Evolutionary conservation across 2,329 filamentous ascomycete genomes (phyloP).

Genomic region (Xylaria sp.): DNA sequence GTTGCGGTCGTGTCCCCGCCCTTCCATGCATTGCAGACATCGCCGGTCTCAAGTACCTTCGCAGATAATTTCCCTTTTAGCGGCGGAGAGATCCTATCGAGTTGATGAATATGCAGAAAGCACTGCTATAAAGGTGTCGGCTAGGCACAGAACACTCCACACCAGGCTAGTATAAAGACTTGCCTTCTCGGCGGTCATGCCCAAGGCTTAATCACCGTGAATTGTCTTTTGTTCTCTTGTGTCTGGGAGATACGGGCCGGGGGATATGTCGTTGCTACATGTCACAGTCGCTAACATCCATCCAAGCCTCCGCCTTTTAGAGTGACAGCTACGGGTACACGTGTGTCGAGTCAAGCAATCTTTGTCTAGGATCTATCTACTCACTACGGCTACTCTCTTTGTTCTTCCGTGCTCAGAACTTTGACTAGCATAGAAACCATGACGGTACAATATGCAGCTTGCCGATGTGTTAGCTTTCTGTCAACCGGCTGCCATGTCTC

Average conservation of each 20-base stretch:
- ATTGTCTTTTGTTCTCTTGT: slow-evolving; percentile 33
- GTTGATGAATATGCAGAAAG: slow-evolving; percentile 42
- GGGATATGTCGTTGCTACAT: slow-evolving; percentile 40
- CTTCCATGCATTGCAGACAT: slow-evolving; percentile 48
- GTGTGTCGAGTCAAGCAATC: slow-evolving; percentile 67
- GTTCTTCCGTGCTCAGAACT: slow-evolving; percentile 56
- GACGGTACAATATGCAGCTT: slow-evolving; percentile 61
- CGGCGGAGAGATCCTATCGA: slow-evolving; percentile 52
- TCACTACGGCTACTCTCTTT: slow-evolving; percentile 56
- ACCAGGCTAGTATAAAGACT: slow-evolving; percentile 40
- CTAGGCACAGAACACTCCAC: slow-evolving; percentile 53
- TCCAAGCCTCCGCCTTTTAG: slow-evolving; percentile 37
- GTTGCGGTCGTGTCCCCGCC: slow-evolving; percentile 55
- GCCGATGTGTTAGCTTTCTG: slow-evolving; percentile 55
- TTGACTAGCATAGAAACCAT: slow-evolving; percentile 51
- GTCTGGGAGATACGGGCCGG: slow-evolving; percentile 41
- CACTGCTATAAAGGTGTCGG: slow-evolving; percentile 47
- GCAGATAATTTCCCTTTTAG: slow-evolving; percentile 33
- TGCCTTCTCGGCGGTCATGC: slow-evolving; percentile 49
- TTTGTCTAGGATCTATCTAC: slow-evolving; percentile 52
- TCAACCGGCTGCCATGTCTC: slow-evolving; percentile 53
- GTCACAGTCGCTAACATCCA: slow-evolving; percentile 31
- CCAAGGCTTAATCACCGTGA: slow-evolving; percentile 41
- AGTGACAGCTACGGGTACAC: slow-evolving; percentile 54
- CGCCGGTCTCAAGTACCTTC: slow-evolving; percentile 41